Percentiles rank a stretch among this genome's conserved stretches.
Conservation (phyloP, 2,329 filamentous ascomycete genomes). For the Aureobasidium musti region DNA sequence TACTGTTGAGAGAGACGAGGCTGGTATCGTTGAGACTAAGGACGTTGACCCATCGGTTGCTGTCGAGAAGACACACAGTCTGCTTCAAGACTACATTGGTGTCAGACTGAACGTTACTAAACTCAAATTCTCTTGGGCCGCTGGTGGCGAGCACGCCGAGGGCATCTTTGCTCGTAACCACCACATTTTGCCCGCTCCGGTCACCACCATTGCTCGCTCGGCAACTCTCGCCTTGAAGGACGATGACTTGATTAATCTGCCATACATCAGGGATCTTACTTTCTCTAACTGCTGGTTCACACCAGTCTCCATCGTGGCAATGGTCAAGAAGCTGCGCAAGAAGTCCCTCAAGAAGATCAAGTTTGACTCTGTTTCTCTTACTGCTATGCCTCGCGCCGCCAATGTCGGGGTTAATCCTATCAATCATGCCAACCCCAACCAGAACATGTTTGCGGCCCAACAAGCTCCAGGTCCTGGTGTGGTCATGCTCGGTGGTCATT, state of each 20-base stretch:
- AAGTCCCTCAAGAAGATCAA: constrained; percentile 56
- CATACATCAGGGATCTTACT: constrained; percentile 60
- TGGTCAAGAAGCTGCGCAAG: constrained; percentile 54
- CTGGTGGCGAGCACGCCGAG: constrained; percentile 66
- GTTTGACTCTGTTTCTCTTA: constrained; percentile 66
- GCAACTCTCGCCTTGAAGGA: constrained; percentile 33
- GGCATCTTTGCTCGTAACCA: constrained; percentile 64
- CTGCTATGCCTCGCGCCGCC: constrained; percentile 45
- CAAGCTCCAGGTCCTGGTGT: background rate
- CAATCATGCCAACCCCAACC: background rate
- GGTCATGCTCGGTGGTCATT: background rate
- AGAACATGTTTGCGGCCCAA: background rate
- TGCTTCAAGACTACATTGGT: constrained; percentile 49
- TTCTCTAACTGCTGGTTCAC: constrained; percentile 70
- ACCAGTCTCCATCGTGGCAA: constrained; percentile 58
- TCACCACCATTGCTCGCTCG: constrained; percentile 40
- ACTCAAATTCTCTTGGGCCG: constrained; percentile 66
- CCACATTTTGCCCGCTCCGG: constrained; percentile 63
- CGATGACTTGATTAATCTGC: constrained; percentile 53
- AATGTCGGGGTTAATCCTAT: background rate
- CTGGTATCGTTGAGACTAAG: constrained; percentile 54
- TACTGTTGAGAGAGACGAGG: constrained; percentile 56
- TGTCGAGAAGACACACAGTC: constrained; percentile 53
- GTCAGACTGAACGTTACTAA: constrained; percentile 58
- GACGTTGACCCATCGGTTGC: constrained; percentile 56